Evolutionary conservation across 2,329 filamentous ascomycete species (phyloP), one percentile per base, ranked within the genome.

Genomic region (Colletotrichum filicis): DNA sequence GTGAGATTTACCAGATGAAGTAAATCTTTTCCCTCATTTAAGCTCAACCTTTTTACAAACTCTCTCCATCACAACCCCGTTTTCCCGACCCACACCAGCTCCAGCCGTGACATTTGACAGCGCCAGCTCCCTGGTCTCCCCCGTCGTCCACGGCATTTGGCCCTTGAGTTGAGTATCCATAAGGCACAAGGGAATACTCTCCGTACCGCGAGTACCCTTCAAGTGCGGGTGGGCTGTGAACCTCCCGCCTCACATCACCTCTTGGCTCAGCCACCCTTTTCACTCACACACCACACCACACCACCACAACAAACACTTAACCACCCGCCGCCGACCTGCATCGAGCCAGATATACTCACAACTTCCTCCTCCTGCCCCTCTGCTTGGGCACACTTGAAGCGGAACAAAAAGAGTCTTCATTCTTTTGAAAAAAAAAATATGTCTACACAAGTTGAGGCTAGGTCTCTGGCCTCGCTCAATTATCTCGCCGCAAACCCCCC

Each of bases 401-500:
- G 19, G 42, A 49, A 35, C 5, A 62, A 62, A 55, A 26, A 22
- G 14, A 35, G 3, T 30, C 42, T 58, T 53, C 37, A 8, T 30
- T 37, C 64, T 42, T 28, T 59, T 35, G 11, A 35, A 35, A 65
- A 37, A 65, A 37, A 22, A 37, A 61, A 49, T 9, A 80, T 85
- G 82, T 73, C 82, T 75, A 68, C 82, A 66, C 76, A 82, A 66
- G 87, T 97, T 78, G 94, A 98, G 87, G 97, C 96, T 76, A 92
- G 89, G 78, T 98, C 96, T 58, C 87, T 98, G 57, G 93, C 93
- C 66, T 88, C 91, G 66, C 88, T 99, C 75, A 97, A 94, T 76
- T 86, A 89, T 55, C 89, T 98, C 75, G 96, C 97, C 75, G 90
- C 93, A 64, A 95, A 97, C 78, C 97, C 96, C 55, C 96, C 97